Base-by-base conservation (phyloP, 768 basidiomycete genomes). In the Pilatotrama ljubarskyi region DNA sequence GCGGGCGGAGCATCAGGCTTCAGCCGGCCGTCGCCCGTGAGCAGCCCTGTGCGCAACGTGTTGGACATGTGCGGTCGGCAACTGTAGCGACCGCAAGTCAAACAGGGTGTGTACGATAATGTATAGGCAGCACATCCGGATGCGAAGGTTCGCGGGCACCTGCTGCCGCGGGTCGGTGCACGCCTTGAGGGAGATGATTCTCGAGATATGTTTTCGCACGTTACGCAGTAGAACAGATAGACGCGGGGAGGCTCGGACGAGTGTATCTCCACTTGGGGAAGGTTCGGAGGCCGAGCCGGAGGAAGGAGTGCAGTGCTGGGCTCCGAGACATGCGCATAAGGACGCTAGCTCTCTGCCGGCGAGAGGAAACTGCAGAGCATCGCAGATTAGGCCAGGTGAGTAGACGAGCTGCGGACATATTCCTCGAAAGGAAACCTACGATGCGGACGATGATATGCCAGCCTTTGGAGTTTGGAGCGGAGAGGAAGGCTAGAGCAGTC, bases 61-160 rank as follows among this genome's bases (percentile, higher is more conserved):
- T 63, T 58, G n/a, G 56, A 58, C 61, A 63, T 63, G 61, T 58
- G 61, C 56, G 53, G 51, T 50, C 61, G 56, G 51, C 56, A 63
- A 52, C 50, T 32, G 51, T 54, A 38, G 51, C 61, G 56, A 50
- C 41, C 55, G 61, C 55, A 36, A 58, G 61, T 62, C 61, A 62
- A 62, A 58, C 51, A 56, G 60, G 54, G 59, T 50, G 46, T 55
- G 17, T 29, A 42, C 59, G 20, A n/a, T 42, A 44, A 55, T 55
- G 52, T 60, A 54, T 24, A 54, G 25, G 10, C 29, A 32, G 29
- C 29, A 32, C 17, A 14, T 32, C 15, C 32, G n/a, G n/a, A 40
- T 9, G 41, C 32, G 8, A 37, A 52, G 40, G 40, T 18, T 7
- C 8, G 20, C 20, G 11, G 43, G 22, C 22, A 20, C 43, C 22